phyloP scores from a whole-genome alignment of 2,329 filamentous ascomycete species.

The Fusarium sp. region DNA sequence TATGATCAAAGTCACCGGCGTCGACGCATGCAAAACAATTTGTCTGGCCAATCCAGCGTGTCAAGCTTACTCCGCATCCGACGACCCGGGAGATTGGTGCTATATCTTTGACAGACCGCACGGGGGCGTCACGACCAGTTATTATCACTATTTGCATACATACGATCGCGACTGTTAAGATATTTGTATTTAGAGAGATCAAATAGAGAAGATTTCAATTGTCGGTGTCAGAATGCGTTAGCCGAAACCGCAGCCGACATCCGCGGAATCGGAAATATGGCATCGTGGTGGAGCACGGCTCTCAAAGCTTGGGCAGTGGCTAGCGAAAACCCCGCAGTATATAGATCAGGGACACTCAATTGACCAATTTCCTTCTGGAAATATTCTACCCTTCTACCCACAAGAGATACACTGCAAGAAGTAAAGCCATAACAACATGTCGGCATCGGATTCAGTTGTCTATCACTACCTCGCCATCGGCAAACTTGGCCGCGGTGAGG shows the following conservation, averaged over 20 bases:
- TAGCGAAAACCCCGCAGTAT: background rate
- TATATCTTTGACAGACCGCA: background rate
- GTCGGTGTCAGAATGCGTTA: background rate
- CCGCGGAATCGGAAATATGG: background rate
- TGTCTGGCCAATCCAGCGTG: background rate
- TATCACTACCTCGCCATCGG: constrained; percentile 23
- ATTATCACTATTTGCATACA: background rate
- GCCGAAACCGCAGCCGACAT: background rate
- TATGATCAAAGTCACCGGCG: accelerated
- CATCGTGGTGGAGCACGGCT: background rate
- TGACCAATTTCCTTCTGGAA: background rate
- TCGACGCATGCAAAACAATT: background rate
- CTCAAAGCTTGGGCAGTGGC: background rate
- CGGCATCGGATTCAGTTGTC: background rate
- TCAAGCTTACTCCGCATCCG: background rate
- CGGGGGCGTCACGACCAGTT: accelerated
- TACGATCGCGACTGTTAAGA: background rate
- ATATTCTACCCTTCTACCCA: background rate
- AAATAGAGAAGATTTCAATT: accelerated
- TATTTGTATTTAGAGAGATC: accelerated
- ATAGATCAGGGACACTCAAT: background rate
- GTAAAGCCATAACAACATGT: background rate
- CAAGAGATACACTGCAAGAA: accelerated
- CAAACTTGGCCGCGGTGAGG: constrained; percentile 14
- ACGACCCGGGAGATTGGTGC: background rate